A percentile compares a stretch with the other conserved stretches of the same genome.
Conservation (phyloP, 2,329 filamentous ascomycete species). For the Colletotrichum lupini region DNA sequence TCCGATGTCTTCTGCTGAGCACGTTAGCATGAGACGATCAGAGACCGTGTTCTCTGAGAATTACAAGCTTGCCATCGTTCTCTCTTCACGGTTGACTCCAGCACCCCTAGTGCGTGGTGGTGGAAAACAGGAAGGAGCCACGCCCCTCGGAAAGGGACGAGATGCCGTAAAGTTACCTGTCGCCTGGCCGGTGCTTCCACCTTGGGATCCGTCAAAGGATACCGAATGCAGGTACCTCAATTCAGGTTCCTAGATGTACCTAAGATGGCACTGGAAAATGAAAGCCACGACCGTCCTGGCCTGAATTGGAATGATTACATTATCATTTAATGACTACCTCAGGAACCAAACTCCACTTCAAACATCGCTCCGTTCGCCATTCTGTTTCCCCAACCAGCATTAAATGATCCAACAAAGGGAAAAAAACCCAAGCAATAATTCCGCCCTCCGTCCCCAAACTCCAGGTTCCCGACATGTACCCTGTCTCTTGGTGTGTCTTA, state of each 20-base stretch:
- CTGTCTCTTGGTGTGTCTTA: neutral
- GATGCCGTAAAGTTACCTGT: too few relatives aligned
- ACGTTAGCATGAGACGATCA: too few relatives aligned
- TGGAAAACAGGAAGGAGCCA: too few relatives aligned
- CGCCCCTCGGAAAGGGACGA: too few relatives aligned
- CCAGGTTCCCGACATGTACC: neutral
- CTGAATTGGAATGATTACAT: constrained; percentile 10
- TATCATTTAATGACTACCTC: constrained; percentile 13
- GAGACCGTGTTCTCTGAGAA: too few relatives aligned
- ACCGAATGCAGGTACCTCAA: too few relatives aligned
- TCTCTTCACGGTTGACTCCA: too few relatives aligned
- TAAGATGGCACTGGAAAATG: neutral
- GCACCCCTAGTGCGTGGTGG: too few relatives aligned
- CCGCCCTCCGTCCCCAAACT: neutral
- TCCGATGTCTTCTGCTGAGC: too few relatives aligned
- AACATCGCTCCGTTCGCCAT: neutral
- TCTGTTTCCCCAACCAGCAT: neutral
- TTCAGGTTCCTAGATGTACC: too few relatives aligned
- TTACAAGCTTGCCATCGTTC: too few relatives aligned
- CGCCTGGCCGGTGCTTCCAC: too few relatives aligned
- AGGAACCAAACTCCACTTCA: constrained; percentile 3
- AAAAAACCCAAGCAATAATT: neutral
- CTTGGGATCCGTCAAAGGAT: neutral
- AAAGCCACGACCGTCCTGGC: neutral
- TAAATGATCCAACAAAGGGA: neutral